Base-by-base conservation (phyloP, 2,329 filamentous ascomycete genomes). In the Orbilia javanica region DNA sequence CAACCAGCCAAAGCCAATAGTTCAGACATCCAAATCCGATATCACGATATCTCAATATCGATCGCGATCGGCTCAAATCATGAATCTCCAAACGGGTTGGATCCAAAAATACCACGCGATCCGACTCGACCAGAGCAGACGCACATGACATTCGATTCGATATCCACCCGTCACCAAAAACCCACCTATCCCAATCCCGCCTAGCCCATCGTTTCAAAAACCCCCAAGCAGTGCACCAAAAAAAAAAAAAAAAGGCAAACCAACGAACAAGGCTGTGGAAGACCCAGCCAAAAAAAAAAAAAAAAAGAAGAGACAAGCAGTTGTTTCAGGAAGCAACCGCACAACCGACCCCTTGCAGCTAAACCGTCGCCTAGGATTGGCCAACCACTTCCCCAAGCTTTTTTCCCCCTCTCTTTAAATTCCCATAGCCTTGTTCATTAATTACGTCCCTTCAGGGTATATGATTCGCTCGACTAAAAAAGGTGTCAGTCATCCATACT, bases 321-420 rank as follows among this genome's bases (percentile, higher is more conserved):
- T 8, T 42, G 55, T 60, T 60, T 60, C 55, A 60, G 55, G 55
- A 60, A 42, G 55, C 55, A 60, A 42, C 55, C 55, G 55, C 55
- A 60, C 55, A 39, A 20, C 52, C 31, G 18, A 39, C 55, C 55
- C 55, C 55, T 60, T 60, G 55, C 55, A 60, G 55, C 8, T 29
- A 60, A 60, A 60, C 55, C 55, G 34, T n/a, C 34, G 13, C 3
- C 55, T 42, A 20, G 31, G 55, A 60, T 60, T 60, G 55, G 55
- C 27, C 22, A 42, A 31, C 22, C 22, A 8, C 18, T 4, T 7
- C 25, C 15, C 50, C 25, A 11, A n/a, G 22, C 13, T 53, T 53
- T 53, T 10, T 39, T 36, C 3, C 15, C 15, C 13, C 15, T 6
- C 15, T 42, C 13, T 42, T 11, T n/a, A n/a, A n/a, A n/a, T n/a